Evolutionary conservation across 2,329 filamentous ascomycete species (phyloP), one percentile per base, ranked within the genome.

Genomic region (Thielaviopsis populi): DNA sequence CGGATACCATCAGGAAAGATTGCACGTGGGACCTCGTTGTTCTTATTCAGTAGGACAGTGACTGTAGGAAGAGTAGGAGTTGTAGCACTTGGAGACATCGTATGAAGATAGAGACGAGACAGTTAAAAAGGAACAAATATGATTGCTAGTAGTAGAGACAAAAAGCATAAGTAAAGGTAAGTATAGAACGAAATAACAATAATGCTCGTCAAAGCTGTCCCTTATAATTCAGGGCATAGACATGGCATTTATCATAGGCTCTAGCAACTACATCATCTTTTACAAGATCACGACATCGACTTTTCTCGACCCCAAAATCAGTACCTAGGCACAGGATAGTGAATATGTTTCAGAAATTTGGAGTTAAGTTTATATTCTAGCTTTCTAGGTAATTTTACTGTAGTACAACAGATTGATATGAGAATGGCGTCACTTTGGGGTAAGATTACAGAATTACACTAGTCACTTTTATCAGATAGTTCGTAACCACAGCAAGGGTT

Each of bases 1-100:
- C 76, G 74, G 71, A 78, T 76, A 46, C 76, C 77, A 60, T 79
- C 77, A 3, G 76, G 77, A 70, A 78, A 79, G 67, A 77, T 71
- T 66, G 70, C 68, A 15, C 69, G 70, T 1, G 73, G 71, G 0
- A 73, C 74, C 19, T 73, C 69, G 54, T 71, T 62, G 67, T 73
- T 74, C 68, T 73, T 73, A 5, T 7, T 3, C 1, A 30, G 41
- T 7, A 56, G 53, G 33, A 56, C 37, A 13, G 40, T 63, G n/a
- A 56, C 27, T 10, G 27, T 22, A 7, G 46, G n/a, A 17, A 56
- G 27, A 2, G 41, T 48, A n/a, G 59, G 43, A 22, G 59, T 27
- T 10, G 60, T 42, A 24, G 62, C 62, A 22, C 62, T 59, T n/a
- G 54, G 62, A 37, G 62, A 54, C 62, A 63, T 63, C n/a, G 22